phyloP scores from a whole-genome alignment of 2,329 filamentous ascomycete genomes.

The Paracoccidioides brasiliensis region DNA sequence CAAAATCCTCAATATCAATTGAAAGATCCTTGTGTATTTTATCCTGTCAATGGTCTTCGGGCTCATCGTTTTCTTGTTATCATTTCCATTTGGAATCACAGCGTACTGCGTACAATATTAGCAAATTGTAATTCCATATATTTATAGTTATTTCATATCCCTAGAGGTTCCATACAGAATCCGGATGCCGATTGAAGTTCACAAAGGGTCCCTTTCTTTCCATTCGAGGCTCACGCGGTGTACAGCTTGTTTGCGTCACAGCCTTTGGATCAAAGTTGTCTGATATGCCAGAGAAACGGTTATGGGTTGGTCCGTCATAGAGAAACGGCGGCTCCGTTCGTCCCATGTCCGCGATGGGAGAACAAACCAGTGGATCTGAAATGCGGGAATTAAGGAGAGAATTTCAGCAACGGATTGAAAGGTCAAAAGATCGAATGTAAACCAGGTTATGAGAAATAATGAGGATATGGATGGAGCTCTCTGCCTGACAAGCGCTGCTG shows the following conservation, averaged over 20 bases:
- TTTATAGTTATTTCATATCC: slow-evolving; percentile 2
- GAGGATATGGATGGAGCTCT: background rate
- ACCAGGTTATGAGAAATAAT: background rate
- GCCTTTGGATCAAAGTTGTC: slow-evolving; percentile 74
- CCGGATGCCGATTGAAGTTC: slow-evolving; percentile 74
- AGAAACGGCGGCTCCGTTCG: slow-evolving; percentile 55
- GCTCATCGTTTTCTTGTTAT: slow-evolving; percentile 53
- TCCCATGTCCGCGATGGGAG: slow-evolving; percentile 31
- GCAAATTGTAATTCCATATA: background rate
- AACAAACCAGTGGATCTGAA: slow-evolving; percentile 18
- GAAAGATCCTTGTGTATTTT: slow-evolving; percentile 53
- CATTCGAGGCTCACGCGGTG: slow-evolving; percentile 44
- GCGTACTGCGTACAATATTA: slow-evolving; percentile 22
- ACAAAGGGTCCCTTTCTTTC: slow-evolving; percentile 65
- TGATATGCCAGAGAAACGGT: slow-evolving; percentile 40
- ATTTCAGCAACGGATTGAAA: background rate
- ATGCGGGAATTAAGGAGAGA: slow-evolving; percentile 11
- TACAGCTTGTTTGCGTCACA: slow-evolving; percentile 65
- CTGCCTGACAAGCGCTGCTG: background rate
- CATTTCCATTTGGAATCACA: slow-evolving; percentile 49
- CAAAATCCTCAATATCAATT: slow-evolving; percentile 54
- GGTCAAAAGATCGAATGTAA: background rate
- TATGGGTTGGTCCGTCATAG: slow-evolving; percentile 47
- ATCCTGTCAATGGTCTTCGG: slow-evolving; percentile 57
- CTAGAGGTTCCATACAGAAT: slow-evolving; percentile 42